Base-by-base conservation (phyloP, 768 basidiomycete species). In the Tricholoma flavovirens region DNA sequence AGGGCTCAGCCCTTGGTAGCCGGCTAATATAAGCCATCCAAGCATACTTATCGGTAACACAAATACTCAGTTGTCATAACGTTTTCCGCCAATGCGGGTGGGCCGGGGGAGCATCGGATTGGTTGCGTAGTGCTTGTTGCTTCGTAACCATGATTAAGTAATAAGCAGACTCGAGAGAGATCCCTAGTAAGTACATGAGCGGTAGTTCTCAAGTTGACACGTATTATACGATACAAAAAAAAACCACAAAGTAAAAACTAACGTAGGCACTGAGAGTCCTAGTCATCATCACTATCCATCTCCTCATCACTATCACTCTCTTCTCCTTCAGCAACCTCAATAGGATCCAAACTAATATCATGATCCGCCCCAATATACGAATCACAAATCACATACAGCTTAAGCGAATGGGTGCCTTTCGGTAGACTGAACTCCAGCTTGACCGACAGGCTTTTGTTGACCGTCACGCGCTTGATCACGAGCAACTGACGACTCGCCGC, bases 351-450 rank as follows among this genome's bases (percentile, higher is more conserved):
- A 46, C 82, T 80, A 67, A 98, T 86, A 66, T 94, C 93, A 64
- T 97, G 93, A 65, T 97, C 96, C 33, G 92, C 93, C 6, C 92
- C 93, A 21, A 88, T 76, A 67, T 94, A 96, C 53, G 89, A 88
- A 66, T 97, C 95, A 60, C 93, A 95, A 58, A 98, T 94, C 54
- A 95, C 87, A 63, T 89, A 95, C 35, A 98, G 69, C 72, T 91
- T 92, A 55, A 98, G 77, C 7, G 78, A 71, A 65, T 97, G 91
- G 10, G 76, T 77, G 42, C 96, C 96, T 70, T 93, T 86, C 1
- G 92, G 84, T 49, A 98, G 71, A 12, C 86, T 89, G 61, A 98
- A 89, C 69, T 98, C 93, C 42, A 99, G 83, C 65, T 93, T 93
- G 59, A 90, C 87, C 15, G 76, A 74, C n/a, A 98, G 80, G 61